Conservation (phyloP, 2,329 filamentous ascomycete genomes). For the Thelonectria olida region DNA sequence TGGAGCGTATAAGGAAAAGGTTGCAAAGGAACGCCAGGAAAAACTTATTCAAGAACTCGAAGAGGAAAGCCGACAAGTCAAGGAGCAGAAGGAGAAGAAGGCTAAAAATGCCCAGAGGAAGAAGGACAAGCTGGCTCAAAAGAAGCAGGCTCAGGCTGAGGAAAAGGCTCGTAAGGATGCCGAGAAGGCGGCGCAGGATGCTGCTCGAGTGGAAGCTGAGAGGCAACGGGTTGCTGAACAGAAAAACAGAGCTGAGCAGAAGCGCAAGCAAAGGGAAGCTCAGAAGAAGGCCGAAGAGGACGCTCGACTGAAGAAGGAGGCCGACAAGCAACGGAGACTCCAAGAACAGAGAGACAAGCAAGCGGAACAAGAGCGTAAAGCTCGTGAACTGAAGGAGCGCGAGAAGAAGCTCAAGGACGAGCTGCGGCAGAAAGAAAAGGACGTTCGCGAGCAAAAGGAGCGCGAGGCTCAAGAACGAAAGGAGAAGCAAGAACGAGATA, state of each 20-base stretch:
- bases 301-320: slow-evolving; percentile 84
- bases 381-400: slow-evolving; percentile 67
- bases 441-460: slow-evolving; percentile 75
- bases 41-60: slow-evolving; percentile 91
- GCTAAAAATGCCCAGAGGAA: slow-evolving; percentile 93
- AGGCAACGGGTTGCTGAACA: slow-evolving; percentile 83
- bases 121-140: slow-evolving; percentile 91
- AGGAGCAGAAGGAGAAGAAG: slow-evolving; percentile 89
- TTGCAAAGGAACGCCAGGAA: slow-evolving; percentile 89
- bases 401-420: slow-evolving; percentile 90
- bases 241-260: slow-evolving; percentile 85
- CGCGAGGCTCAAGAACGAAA: slow-evolving; percentile 73
- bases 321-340: slow-evolving; percentile 79
- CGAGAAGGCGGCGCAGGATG: slow-evolving; percentile 88
- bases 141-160: slow-evolving; percentile 89
- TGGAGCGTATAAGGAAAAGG: slow-evolving; percentile 97
- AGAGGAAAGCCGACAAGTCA: slow-evolving; percentile 80
- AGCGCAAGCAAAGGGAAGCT: slow-evolving; percentile 88
- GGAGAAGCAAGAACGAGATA: slow-evolving; percentile 70
- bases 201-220: slow-evolving; percentile 77
- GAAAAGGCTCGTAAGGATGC: slow-evolving; percentile 89
- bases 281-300: slow-evolving; percentile 92
- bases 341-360: slow-evolving; percentile 89
- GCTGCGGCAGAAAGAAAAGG: slow-evolving; percentile 80
- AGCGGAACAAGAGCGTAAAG: slow-evolving; percentile 84